These are phyloP conservation scores for Mycena polygramma DNA, from an alignment of 768 basidiomycete species.

Conservation along the genomic window DNA sequence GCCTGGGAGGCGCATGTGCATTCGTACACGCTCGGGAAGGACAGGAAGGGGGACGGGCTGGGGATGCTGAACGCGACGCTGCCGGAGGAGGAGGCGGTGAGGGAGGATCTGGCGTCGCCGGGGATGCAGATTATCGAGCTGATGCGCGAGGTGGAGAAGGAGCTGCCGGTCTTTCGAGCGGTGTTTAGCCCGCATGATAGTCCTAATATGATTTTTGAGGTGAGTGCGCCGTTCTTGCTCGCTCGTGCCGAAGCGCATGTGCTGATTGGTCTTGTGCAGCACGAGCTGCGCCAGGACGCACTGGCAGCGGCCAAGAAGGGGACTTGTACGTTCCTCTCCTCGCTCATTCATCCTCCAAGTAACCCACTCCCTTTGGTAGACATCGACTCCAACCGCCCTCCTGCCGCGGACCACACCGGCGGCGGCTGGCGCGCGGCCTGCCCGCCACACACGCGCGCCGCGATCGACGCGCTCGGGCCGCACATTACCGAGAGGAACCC, in stretches of 20 bases:
- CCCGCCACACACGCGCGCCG: constrained; percentile 27
- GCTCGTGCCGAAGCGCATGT: too few species aligned
- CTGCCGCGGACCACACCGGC: constrained; percentile 11
- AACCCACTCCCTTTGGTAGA: neutral
- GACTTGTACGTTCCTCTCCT: constrained; percentile 16
- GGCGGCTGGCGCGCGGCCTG: constrained; percentile 37
- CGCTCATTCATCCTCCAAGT: neutral
- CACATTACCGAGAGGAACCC: constrained; percentile 21
- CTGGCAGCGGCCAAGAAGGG: constrained; percentile 25
- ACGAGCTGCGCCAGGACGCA: constrained; percentile 27
- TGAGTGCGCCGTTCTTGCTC: neutral
- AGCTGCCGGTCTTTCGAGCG: constrained; percentile 62
- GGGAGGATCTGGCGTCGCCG: constrained; percentile 43
- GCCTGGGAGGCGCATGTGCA: constrained; percentile 55
- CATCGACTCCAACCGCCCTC: constrained; percentile 13
- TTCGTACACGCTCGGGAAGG: constrained; percentile 57
- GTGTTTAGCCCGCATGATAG: constrained; percentile 65
- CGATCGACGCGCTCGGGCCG: neutral
- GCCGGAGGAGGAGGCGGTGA: constrained; percentile 39
- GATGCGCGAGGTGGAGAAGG: constrained; percentile 54
- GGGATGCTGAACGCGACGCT: constrained; percentile 47
- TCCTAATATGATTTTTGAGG: constrained; percentile 54
- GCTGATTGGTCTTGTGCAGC: neutral
- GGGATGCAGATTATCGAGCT: constrained; percentile 55
- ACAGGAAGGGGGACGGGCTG: constrained; percentile 41